Evolutionary conservation across 805 yeast genomes (phyloP), one percentile per base, ranked within the genome.

Genomic region (Hagleromyces aurorensis): DNA sequence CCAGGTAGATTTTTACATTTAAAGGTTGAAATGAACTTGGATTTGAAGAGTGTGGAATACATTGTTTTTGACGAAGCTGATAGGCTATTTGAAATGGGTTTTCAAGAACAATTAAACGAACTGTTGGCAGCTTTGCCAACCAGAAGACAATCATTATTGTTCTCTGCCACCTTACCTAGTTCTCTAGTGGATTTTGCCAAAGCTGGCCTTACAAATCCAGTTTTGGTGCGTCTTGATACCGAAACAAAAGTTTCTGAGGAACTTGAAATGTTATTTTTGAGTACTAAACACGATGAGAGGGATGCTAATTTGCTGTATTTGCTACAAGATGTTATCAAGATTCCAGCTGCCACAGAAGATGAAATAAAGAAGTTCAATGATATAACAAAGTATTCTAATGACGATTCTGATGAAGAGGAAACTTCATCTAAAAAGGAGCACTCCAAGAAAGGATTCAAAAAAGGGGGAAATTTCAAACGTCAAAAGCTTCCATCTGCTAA

Each of bases 61-160:
- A 80, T 87, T 24, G 94, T 87, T 1, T 89, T 89, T 54, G 98
- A 89, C 61, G 98, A 89, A 64, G 97, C 97, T 19, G 98, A 89
- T 65, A 71, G 97, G 54, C 69, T 89, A 48, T 89, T 89, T 50
- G 98, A 89, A 62, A 77, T 86, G 84, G 96, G 97, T 34, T 89
- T 89, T 55, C 78, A 87, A 16, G 96, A 85, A 48, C 96, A 89
- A 51, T 68, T 89, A 50, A 85, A 82, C 50, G 97, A 89, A 56
- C 69, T 91, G 43, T 60, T 91, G 26, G 89, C 85, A 1, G 68
- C 91, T 1, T 66, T 91, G 36, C 95, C 97, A 0, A 57, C 83
- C 12, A 65, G 67, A 16, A 74, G 97, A 52, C 98, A 91, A 58
- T 80, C 96, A 0, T 64, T 91, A 21, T 65, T 91, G 43, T 91